Percentiles rank a stretch among this genome's conserved stretches.
Evolutionary conservation across 306 rosid species (phyloP).

Genomic region (Argentina anserina): DNA sequence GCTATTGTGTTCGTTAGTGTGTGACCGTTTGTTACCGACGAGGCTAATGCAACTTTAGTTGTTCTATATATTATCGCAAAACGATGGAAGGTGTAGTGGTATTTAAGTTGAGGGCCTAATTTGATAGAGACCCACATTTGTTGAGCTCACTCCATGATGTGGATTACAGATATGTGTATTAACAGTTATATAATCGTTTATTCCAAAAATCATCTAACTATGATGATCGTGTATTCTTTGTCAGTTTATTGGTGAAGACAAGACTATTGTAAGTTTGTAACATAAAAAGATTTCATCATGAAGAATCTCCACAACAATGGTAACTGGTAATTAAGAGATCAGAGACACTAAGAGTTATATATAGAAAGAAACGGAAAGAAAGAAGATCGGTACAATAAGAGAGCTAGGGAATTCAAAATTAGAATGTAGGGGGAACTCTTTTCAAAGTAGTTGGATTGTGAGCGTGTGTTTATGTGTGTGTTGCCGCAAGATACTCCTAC

Average conservation of each 20-base stretch:
- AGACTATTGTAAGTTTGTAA: neutral
- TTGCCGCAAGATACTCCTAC: no score
- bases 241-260: neutral
- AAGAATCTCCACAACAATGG: no score
- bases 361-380: neutral
- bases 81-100: neutral
- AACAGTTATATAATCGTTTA: no score
- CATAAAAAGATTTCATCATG: neutral
- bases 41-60: neutral
- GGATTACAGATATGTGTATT: no score
- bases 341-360: neutral
- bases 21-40: neutral
- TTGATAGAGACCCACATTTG: neutral
- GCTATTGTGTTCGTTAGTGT: neutral
- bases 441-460: neutral
- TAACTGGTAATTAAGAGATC: neutral
- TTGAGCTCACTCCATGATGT: neutral
- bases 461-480: no score
- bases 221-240: neutral
- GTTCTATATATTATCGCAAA: neutral
- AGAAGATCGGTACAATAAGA: neutral
- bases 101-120: neutral
- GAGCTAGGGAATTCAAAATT: neutral
- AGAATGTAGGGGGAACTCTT: neutral
- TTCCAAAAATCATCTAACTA: no score